Evolutionary conservation across 2,329 filamentous ascomycete genomes (phyloP).

Genomic region (Fusarium palustre): DNA sequence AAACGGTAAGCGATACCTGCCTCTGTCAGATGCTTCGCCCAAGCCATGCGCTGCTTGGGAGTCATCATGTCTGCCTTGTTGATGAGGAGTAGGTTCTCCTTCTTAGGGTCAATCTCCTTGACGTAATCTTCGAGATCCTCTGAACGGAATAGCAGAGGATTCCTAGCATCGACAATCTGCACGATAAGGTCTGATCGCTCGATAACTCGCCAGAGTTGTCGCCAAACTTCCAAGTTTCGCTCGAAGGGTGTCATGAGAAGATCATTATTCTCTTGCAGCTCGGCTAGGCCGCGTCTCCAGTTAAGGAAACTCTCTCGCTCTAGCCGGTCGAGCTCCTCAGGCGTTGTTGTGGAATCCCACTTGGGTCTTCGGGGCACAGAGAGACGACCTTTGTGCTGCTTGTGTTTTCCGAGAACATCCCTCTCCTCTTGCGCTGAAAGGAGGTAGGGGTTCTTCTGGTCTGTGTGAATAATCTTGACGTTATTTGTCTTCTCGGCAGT

Average conservation of each 20-base stretch:
- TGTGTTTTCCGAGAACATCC: slow-evolving; percentile 81
- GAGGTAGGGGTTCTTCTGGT: slow-evolving; percentile 95
- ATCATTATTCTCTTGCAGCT: slow-evolving; percentile 93
- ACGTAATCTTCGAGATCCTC: slow-evolving; percentile 95
- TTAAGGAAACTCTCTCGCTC: slow-evolving; percentile 86
- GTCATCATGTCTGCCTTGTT: slow-evolving; percentile 99
- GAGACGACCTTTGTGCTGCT: slow-evolving; percentile 79
- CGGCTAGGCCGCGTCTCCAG: slow-evolving; percentile 91
- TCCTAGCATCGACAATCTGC: slow-evolving; percentile 97
- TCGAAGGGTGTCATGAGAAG: slow-evolving; percentile 98
- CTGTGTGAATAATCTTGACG: slow-evolving; percentile 97
- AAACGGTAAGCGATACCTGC: slow-evolving; percentile 91
- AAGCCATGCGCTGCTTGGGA: slow-evolving; percentile 79
- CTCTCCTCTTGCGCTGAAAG: slow-evolving; percentile 87
- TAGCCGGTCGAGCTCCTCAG: slow-evolving; percentile 79
- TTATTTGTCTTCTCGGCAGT: slow-evolving; percentile 99
- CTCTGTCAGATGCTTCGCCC: slow-evolving; percentile 87
- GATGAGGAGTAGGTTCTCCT: slow-evolving; percentile 91
- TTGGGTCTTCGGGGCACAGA: slow-evolving; percentile 90
- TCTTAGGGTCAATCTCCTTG: slow-evolving; percentile 87
- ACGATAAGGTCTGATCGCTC: slow-evolving; percentile 95
- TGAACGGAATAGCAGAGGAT: slow-evolving; percentile 92
- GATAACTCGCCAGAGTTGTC: slow-evolving; percentile 97
- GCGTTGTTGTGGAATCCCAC: slow-evolving; percentile 89
- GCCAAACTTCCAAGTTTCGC: slow-evolving; percentile 96